Percentiles rank a stretch among this genome's conserved stretches.
Conservation (phyloP, 345 rosid species). For the Salix koriyanagi region DNA sequence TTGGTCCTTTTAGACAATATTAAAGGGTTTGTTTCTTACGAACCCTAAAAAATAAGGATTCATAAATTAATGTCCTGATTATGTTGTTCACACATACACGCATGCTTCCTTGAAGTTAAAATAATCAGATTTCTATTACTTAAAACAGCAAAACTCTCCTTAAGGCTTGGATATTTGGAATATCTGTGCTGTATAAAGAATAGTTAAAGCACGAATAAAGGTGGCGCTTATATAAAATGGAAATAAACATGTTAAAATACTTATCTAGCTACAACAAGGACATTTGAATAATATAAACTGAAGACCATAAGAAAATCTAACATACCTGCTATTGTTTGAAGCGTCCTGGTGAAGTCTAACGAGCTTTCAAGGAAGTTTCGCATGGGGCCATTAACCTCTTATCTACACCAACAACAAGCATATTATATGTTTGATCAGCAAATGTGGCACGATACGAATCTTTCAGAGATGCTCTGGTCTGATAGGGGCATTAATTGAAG, state of each 20-base stretch:
- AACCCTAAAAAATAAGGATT: too few relatives aligned
- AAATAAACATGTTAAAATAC: not conserved
- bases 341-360: not conserved
- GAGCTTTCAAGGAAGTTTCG: conserved; percentile 17
- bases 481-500: not conserved
- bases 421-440: not conserved
- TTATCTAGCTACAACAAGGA: not conserved
- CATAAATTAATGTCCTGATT: not conserved
- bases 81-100: not conserved
- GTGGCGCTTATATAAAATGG: not conserved
- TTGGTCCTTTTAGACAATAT: too few relatives aligned
- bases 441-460: conserved; percentile 5
- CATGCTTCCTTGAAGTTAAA: not conserved
- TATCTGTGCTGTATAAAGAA: not conserved
- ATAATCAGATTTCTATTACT: not conserved
- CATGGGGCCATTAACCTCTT: not conserved
- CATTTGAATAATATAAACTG: conserved; percentile 16
- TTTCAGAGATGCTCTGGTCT: conserved; percentile 15
- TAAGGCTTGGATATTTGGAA: not conserved
- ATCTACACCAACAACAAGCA: not conserved
- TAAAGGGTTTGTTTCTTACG: too few relatives aligned
- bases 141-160: not conserved
- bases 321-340: conserved; percentile 17
- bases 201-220: not conserved
- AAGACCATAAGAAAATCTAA: conserved; percentile 6